These are phyloP conservation scores for Fusarium armeniacum DNA, from an alignment of 2,329 filamentous ascomycete species.

Conservation along the genomic window DNA sequence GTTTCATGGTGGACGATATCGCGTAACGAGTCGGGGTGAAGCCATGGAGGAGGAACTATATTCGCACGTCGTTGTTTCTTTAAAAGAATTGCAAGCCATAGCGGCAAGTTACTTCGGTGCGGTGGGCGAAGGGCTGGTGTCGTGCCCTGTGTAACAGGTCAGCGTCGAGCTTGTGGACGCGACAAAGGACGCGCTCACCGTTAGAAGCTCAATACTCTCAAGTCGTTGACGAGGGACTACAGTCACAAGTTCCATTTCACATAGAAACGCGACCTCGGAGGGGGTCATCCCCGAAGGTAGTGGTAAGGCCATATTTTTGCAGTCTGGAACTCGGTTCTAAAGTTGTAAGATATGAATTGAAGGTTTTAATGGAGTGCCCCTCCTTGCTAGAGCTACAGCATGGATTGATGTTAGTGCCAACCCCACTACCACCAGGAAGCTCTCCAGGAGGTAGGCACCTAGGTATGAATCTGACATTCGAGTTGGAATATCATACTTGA, in stretches of 20 bases:
- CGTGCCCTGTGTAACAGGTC: conserved; percentile 71
- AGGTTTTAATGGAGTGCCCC: conserved; percentile 27
- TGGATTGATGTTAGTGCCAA: conserved; percentile 18
- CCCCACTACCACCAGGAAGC: conserved; percentile 27
- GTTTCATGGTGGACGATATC: conserved; percentile 87
- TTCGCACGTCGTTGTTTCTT: conserved; percentile 96
- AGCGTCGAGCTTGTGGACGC: conserved; percentile 33
- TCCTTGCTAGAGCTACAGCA: conserved; percentile 13
- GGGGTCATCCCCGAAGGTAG: conserved; percentile 76
- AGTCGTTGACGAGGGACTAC: conserved; percentile 92
- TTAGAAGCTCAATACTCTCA: conserved; percentile 85
- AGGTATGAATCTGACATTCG: too few relatives aligned
- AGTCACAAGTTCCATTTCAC: conserved; percentile 97
- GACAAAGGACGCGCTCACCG: conserved; percentile 70
- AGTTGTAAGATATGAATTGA: conserved; percentile 34
- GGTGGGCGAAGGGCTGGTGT: conserved; percentile 84
- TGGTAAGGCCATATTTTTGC: conserved; percentile 62
- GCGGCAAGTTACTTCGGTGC: conserved; percentile 81
- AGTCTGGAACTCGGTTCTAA: conserved; percentile 13
- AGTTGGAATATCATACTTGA: too few relatives aligned
- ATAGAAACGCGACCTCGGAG: conserved; percentile 91
- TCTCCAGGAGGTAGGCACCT: too few relatives aligned
- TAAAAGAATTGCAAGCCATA: conserved; percentile 95
- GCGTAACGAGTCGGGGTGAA: conserved; percentile 80
- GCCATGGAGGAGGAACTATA: conserved; percentile 91